Percentiles rank a stretch among this genome's conserved stretches.
Evolutionary conservation across 805 yeast species (phyloP).

Genomic region (Metschnikowia hibisci): DNA sequence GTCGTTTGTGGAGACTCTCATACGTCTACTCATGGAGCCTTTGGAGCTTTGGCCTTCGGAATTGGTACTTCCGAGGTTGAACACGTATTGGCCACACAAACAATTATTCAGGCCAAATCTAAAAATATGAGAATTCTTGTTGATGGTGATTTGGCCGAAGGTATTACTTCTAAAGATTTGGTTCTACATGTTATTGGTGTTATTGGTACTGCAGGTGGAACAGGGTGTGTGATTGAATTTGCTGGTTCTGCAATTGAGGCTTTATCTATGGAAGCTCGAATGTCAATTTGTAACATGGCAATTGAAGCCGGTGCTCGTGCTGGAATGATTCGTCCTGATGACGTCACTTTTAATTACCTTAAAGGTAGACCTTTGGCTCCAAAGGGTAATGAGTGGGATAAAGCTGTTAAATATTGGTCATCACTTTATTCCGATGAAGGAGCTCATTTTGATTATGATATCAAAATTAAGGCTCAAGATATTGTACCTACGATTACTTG

Average conservation of each 20-base stretch:
- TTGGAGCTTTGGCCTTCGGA: conserved; percentile 96
- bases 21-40: conserved; percentile 98
- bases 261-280: conserved; percentile 94
- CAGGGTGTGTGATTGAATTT: conserved; percentile 94
- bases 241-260: conserved; percentile 92
- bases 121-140: conserved; percentile 91
- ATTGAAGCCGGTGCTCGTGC: conserved; percentile 99
- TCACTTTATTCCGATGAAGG: conserved; percentile 84
- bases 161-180: conserved; percentile 94
- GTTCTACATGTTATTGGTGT: conserved; percentile 91
- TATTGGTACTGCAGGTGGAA: conserved; percentile 99
- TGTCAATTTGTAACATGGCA: conserved; percentile 99
- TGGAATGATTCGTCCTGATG: conserved; percentile 97
- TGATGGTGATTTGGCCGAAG: conserved; percentile 78
- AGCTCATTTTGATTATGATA: conserved; percentile 83
- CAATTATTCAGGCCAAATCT: conserved; percentile 88
- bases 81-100: conserved; percentile 97
- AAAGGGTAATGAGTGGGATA: conserved; percentile 89
- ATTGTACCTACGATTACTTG: conserved; percentile 95
- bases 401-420: conserved; percentile 89
- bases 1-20: conserved; percentile 99
- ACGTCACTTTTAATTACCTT: conserved; percentile 79
- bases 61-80: conserved; percentile 99
- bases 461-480: conserved; percentile 75
- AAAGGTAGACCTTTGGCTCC: conserved; percentile 96